Base-by-base conservation (phyloP, 345 rosid genomes). In the Citrus australasica region DNA sequence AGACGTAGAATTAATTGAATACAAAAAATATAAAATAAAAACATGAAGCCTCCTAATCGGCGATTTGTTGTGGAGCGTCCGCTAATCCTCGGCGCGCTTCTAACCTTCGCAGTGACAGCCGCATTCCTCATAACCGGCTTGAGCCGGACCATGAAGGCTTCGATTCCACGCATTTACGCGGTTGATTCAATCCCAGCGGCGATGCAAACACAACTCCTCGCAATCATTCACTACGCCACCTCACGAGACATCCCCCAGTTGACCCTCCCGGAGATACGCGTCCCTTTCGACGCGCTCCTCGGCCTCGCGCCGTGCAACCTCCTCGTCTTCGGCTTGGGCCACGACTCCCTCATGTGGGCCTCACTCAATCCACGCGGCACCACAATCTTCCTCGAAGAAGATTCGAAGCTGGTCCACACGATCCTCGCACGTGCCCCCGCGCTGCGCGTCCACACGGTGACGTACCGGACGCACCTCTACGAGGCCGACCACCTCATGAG, bases 161-260 rank as follows among this genome's bases (percentile, higher is more conserved):
- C 73, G 33, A 48, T 81, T 66, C 25, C 76, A 28, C 14, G 62
- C 70, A 21, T 60, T 61, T 24, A 71, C 58, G 25, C 30, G 46
- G 24, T 27, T 27, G 64, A 51, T 69, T 46, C 56, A 21, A 35
- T 51, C 60, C 48, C 76, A 79, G 67, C 76, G 21, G 71, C 82
- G 32, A 85, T 87, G 9, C 86, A 84, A 27, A 67, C 71, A n/a
- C 91, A 85, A 73, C 90, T 87, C 67, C 82, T 78, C 32, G 88
- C 93, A 46, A 84, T 90, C 69, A 28, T 90, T 72, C 93, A 88
- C 65, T 90, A 88, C 81, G 93, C 93, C 73, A 88, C 93, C 7
- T 78, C 93, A 1, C 55, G 58, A 24, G 70, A 69, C 5, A 71
- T 78, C 22, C 93, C 93, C 22, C 89, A 86, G n/a, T 90, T 85